Conservation (phyloP, 2,329 filamentous ascomycete species). For the Orbilia brochopaga region DNA sequence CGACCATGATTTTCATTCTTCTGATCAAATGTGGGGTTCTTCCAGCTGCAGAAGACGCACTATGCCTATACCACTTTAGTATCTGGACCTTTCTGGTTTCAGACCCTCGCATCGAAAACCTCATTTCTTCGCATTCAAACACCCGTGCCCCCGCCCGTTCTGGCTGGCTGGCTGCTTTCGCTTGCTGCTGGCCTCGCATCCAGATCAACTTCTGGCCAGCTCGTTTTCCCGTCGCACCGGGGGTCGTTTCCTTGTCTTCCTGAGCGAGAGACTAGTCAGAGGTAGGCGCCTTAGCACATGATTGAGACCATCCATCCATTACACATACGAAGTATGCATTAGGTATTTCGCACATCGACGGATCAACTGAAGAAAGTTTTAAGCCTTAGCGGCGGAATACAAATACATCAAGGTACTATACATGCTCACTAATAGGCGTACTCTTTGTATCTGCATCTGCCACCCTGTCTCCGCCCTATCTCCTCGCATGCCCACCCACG, state of each 20-base stretch:
- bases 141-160: conserved; percentile 20
- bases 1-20: conserved; percentile 23
- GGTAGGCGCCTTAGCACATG: conserved; percentile 3
- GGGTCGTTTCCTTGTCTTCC: conserved; percentile 35
- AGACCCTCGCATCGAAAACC: conserved; percentile 49
- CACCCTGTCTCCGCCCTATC: conserved; percentile 39
- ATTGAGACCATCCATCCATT: background rate
- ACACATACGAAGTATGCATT: conserved; percentile 5
- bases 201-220: conserved; percentile 38
- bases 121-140: conserved; percentile 27
- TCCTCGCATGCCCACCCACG: conserved; percentile 23
- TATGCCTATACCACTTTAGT: conserved; percentile 10
- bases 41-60: conserved; percentile 12
- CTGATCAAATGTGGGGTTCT: conserved; percentile 37
- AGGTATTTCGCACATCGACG: conserved; percentile 20
- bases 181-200: conserved; percentile 48
- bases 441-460: conserved; percentile 23
- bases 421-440: background rate
- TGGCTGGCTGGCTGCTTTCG: conserved; percentile 42
- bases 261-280: background rate
- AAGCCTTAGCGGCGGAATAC: conserved; percentile 8
- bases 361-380: conserved; percentile 30
- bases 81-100: conserved; percentile 48
- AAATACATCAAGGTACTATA: conserved; percentile 42
- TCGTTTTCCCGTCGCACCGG: conserved; percentile 22